phyloP scores from a whole-genome alignment of 257 asterid genomes.

The Scutellaria baicalensis region DNA sequence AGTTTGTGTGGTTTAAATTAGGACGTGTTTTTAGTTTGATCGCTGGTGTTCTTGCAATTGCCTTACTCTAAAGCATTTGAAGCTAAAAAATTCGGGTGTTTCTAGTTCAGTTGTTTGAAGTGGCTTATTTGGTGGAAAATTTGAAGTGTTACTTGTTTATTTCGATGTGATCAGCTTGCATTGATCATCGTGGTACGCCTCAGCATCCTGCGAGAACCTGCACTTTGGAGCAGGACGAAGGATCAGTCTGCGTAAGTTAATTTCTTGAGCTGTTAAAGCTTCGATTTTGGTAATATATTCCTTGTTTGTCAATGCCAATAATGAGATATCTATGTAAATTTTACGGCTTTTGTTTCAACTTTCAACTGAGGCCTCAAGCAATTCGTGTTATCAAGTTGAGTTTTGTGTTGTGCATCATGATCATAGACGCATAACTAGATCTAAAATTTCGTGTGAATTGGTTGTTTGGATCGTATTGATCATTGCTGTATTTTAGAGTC shows the following conservation, averaged over 20 bases:
- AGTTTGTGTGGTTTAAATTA: background rate
- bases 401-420: too few species aligned
- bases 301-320: too few species aligned
- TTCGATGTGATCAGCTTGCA: conserved; percentile 57
- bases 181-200: conserved; percentile 95
- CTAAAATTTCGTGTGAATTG: background rate
- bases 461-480: background rate
- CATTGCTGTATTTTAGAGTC: background rate
- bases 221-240: conserved; percentile 61
- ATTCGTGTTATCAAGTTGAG: too few species aligned
- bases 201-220: conserved; percentile 87
- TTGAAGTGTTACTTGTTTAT: background rate
- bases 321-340: too few species aligned
- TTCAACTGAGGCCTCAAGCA: too few species aligned
- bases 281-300: background rate
- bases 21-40: background rate
- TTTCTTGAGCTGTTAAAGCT: background rate
- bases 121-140: background rate
- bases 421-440: too few species aligned
- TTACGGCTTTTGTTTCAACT: too few species aligned
- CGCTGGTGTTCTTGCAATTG: background rate
- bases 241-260: conserved; percentile 64
- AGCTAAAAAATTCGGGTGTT: background rate
- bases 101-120: background rate
- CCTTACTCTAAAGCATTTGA: background rate